Percentiles rank a stretch among this genome's conserved stretches.
Conservation (phyloP, 768 basidiomycete species). For the Vishniacozyma victoriae region DNA sequence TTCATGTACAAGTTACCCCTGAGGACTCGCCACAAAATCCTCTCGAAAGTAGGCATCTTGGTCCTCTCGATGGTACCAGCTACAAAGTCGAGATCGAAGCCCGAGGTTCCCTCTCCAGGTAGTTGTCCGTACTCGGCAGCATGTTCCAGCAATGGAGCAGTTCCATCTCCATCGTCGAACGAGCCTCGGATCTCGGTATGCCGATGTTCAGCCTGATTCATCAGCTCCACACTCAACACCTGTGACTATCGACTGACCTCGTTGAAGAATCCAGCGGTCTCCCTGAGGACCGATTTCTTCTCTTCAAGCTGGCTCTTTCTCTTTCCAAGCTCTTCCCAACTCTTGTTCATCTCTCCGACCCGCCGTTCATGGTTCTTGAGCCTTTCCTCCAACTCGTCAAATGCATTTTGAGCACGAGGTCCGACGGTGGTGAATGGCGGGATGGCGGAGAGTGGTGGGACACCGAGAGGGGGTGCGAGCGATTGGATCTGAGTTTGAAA, state of each 20-base stretch:
- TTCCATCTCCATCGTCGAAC: constrained; percentile 76
- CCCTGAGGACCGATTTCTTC: constrained; percentile 85
- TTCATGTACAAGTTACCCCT: constrained; percentile 99
- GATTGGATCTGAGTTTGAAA: constrained; percentile 79
- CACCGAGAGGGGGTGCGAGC: constrained; percentile 72
- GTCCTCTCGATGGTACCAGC: constrained; percentile 92
- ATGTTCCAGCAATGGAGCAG: constrained; percentile 66
- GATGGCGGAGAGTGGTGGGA: constrained; percentile 80
- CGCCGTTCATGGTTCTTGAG: constrained; percentile 80
- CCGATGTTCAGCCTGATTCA: constrained; percentile 66
- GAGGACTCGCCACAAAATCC: constrained; percentile 94
- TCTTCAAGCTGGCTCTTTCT: constrained; percentile 81
- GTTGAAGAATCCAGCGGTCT: constrained; percentile 95
- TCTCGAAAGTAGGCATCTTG: constrained; percentile 87
- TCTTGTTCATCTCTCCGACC: constrained; percentile 82
- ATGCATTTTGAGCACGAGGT: constrained; percentile 83
- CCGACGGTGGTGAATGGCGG: constrained; percentile 81
- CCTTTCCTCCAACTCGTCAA: constrained; percentile 86
- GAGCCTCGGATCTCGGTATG: constrained; percentile 76
- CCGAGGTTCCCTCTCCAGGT: constrained; percentile 43
- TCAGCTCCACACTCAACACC: neutral
- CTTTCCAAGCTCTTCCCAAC: constrained; percentile 80
- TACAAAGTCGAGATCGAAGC: constrained; percentile 90
- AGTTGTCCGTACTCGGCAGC: constrained; percentile 62
- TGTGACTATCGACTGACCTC: constrained; percentile 53